Evolutionary conservation across 805 yeast species (phyloP).

Genomic region (Huiozyma sinensis): DNA sequence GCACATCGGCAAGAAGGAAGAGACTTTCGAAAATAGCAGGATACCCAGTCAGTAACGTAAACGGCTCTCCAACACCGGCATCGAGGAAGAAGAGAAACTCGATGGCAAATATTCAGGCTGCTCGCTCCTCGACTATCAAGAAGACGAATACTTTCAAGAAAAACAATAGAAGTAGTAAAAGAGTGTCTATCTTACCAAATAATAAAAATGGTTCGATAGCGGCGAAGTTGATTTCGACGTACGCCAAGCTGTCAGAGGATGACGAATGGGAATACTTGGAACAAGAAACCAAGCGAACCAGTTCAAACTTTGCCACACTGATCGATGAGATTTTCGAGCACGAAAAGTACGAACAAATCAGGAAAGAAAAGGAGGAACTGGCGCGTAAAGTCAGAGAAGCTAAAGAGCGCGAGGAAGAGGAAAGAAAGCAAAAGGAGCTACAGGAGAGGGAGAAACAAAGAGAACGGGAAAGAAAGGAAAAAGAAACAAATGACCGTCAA

Average conservation of each 20-base stretch:
- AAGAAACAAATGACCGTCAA: slow-evolving; percentile 20
- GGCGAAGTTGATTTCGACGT: slow-evolving; percentile 56
- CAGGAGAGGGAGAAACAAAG: slow-evolving; percentile 13
- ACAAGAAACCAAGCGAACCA: slow-evolving; percentile 63
- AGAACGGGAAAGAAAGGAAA: slow-evolving; percentile 15
- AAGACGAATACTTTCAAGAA: slow-evolving; percentile 7
- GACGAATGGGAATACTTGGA: slow-evolving; percentile 61
- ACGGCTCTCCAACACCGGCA: slow-evolving; percentile 25
- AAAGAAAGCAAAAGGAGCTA: slow-evolving; percentile 20
- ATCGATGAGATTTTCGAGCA: slow-evolving; percentile 71
- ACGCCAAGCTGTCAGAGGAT: slow-evolving; percentile 57
- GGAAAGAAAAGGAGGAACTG: slow-evolving; percentile 37
- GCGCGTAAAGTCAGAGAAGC: slow-evolving; percentile 37
- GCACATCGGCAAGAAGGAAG: slow-evolving; percentile 10
- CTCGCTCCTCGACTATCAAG: slow-evolving; percentile 2
- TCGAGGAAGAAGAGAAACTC: slow-evolving; percentile 20
- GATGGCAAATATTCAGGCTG: slow-evolving; percentile 10
- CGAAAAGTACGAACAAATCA: slow-evolving; percentile 51
- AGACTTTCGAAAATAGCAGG: slow-evolving; percentile 20
- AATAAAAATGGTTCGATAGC: slow-evolving; percentile 63
- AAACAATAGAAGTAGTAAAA: slow-evolving; percentile 22
- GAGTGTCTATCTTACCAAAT: slow-evolving; percentile 31
- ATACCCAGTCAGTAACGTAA: slow-evolving; percentile 9
- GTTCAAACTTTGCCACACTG: slow-evolving; percentile 66
- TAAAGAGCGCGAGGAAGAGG: slow-evolving; percentile 36